Percentiles rank a stretch among this genome's conserved stretches.
Conservation (phyloP, 257 asterid species). For the Nicotiana noctiflora region DNA sequence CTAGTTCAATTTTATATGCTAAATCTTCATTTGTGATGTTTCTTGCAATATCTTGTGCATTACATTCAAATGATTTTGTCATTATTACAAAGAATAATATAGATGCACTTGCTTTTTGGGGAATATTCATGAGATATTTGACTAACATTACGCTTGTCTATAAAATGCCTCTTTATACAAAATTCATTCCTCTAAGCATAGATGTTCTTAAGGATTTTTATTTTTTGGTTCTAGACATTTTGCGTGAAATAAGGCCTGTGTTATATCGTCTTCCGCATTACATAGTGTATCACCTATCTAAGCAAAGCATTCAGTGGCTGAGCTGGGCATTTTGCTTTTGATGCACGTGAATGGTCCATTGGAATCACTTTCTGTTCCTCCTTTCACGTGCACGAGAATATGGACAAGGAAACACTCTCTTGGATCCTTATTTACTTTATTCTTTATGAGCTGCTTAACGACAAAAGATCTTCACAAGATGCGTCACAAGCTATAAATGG, state of each 20-base stretch:
- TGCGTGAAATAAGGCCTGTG: neutral
- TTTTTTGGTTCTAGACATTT: neutral
- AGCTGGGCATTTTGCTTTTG: neutral
- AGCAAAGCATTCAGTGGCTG: neutral
- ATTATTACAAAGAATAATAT: neutral
- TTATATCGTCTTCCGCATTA: neutral
- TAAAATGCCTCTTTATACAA: neutral
- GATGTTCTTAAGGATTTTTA: neutral
- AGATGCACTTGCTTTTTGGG: neutral
- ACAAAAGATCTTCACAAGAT: neutral
- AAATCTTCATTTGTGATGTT: neutral
- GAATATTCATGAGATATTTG: neutral
- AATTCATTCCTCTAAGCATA: neutral
- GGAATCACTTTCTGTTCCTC: slow-evolving; percentile 2
- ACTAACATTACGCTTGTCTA: neutral
- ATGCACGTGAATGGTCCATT: neutral
- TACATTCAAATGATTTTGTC: neutral
- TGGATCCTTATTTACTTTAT: neutral
- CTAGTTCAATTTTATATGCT: neutral
- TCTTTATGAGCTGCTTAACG: neutral
- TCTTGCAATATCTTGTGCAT: neutral
- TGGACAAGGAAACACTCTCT: neutral
- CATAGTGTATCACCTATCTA: neutral
- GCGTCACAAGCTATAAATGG: neutral
- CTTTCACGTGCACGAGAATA: neutral